These are phyloP conservation scores for Tetracladium maxilliforme DNA, from an alignment of 2,329 filamentous ascomycete genomes.

Conservation along the genomic window DNA sequence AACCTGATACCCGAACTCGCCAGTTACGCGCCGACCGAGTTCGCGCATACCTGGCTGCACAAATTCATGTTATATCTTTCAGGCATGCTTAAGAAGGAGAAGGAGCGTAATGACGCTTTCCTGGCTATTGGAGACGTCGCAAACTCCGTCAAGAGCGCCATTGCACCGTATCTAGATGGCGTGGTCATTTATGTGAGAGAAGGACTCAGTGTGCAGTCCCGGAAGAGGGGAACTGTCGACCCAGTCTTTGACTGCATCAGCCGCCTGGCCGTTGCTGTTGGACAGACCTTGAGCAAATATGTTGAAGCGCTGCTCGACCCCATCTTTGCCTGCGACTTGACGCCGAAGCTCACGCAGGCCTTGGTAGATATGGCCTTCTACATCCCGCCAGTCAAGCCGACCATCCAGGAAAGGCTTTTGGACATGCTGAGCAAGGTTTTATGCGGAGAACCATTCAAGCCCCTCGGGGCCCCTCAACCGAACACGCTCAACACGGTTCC, in stretches of 20 bases:
- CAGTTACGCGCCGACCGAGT: slow-evolving; percentile 82
- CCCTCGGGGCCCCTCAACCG: slow-evolving; percentile 72
- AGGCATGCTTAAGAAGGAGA: slow-evolving; percentile 85
- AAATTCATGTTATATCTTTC: slow-evolving; percentile 96
- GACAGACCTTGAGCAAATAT: slow-evolving; percentile 94
- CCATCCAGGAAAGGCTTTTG: slow-evolving; percentile 83
- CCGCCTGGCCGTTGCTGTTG: slow-evolving; percentile 85
- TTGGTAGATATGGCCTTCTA: slow-evolving; percentile 98
- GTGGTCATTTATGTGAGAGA: slow-evolving; percentile 90
- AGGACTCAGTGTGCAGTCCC: slow-evolving; percentile 68
- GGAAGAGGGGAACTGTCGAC: slow-evolving; percentile 30
- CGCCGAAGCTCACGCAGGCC: slow-evolving; percentile 84
- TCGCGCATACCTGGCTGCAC: slow-evolving; percentile 75
- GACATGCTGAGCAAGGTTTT: slow-evolving; percentile 92
- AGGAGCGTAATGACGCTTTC: slow-evolving; percentile 87
- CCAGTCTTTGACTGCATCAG: slow-evolving; percentile 97
- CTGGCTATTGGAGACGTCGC: slow-evolving; percentile 92
- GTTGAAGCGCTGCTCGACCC: slow-evolving; percentile 92
- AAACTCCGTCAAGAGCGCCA: slow-evolving; percentile 88
- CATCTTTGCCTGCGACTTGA: slow-evolving; percentile 92
- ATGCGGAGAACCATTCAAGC: slow-evolving; percentile 82
- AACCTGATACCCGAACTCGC: slow-evolving; percentile 85
- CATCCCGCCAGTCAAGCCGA: slow-evolving; percentile 84
- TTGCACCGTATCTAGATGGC: slow-evolving; percentile 86
- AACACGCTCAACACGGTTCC: slow-evolving; percentile 72